Conservation (phyloP, 169 alveolate genomes). For the Theileria parva region DNA sequence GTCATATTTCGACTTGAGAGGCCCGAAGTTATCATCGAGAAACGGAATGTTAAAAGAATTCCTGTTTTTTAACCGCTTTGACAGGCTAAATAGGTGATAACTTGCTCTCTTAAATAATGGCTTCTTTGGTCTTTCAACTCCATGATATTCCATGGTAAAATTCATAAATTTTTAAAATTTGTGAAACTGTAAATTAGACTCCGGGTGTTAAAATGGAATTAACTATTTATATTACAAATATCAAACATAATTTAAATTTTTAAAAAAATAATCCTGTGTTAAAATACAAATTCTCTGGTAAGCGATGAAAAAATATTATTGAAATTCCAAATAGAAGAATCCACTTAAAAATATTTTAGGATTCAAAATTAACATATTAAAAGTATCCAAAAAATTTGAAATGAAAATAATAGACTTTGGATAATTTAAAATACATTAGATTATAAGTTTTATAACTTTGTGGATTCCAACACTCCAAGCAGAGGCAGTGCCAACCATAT, state of each 20-base stretch:
- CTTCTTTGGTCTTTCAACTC: neutral
- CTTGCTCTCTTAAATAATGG: conserved; percentile 39
- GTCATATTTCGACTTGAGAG: conserved; percentile 26
- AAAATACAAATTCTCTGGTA: neutral
- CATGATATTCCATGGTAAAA: conserved; percentile 21
- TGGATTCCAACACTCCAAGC: neutral
- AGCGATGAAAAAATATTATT: neutral
- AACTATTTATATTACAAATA: neutral
- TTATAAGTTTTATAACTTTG: neutral
- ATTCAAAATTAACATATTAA: no score
- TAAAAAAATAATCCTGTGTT: neutral
- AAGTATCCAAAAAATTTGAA: neutral
- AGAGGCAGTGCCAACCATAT: neutral
- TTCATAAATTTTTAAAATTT: neutral
- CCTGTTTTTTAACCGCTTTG: conserved; percentile 55
- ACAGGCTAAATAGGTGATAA: conserved; percentile 37
- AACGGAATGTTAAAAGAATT: conserved; percentile 1
- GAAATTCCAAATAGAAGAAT: neutral
- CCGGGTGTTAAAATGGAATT: neutral
- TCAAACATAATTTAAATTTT: neutral
- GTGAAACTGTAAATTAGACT: neutral
- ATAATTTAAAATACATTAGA: neutral
- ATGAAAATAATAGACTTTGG: no score
- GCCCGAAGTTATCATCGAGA: neutral
- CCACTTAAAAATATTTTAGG: neutral